Evolutionary conservation across 23 red algal genomes (phyloP), one percentile per base, ranked within the genome.

Genomic region (Gracilaria caudata): DNA sequence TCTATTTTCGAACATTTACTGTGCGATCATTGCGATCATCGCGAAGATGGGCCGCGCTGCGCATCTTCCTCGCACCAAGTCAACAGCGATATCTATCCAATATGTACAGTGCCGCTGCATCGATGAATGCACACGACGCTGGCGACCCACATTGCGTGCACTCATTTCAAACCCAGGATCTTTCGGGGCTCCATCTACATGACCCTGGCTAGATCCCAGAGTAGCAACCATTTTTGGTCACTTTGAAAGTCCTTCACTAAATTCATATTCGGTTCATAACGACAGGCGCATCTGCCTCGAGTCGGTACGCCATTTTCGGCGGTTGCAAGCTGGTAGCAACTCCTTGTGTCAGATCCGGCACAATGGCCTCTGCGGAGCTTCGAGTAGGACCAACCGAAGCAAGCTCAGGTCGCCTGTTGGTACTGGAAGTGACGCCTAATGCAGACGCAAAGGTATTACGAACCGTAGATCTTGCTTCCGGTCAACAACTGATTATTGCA

Each of bases 301-400:
- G 7, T 17, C 1, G 49, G 13, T 53, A 53, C 49, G 11, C 6
- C 1, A 53, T 1, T 53, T 53, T 53, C 14, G 49, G 49, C 14
- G 49, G 19, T 53, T 9, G 49, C 13, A 16, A 53, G 14, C 49
- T 53, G 49, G 49, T 53, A 53, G 14, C 8, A 7, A 17, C 14
- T 17, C 49, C 1, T 1, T 17, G 1, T 9, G 14, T 17, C 13
- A 53, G 49, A 16, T 53, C 49, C 14, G 13, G 49, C 13, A 53
- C 13, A 3, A 75, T 75, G 70, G 19, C 3, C 35, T 32, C 39
- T 26, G 24, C 40, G 23, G 38, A 75, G 29, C 21, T n/a, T 47
- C 37, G 40, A 34, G 70, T 80, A 3, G 77, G 77, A 23, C 77
- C 77, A 60, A 80, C 77, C 4, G 77, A 80, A 49, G 77, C 77